Evolutionary conservation across 345 rosid genomes (phyloP).

Genomic region (Hibiscus syriacus): DNA sequence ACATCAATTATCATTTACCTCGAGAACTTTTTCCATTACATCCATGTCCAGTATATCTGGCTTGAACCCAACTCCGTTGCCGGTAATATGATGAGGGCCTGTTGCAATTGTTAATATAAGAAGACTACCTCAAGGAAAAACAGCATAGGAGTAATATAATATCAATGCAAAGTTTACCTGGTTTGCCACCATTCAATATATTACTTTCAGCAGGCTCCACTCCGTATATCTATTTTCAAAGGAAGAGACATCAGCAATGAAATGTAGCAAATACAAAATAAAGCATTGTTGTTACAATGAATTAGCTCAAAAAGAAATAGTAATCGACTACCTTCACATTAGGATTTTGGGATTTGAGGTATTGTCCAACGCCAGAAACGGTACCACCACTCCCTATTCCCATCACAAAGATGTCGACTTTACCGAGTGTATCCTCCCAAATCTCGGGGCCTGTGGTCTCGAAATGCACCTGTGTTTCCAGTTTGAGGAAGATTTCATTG

Average conservation of each 20-base stretch:
- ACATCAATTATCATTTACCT: constrained; percentile 29
- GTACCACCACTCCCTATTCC: constrained; percentile 99
- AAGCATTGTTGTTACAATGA: neutral
- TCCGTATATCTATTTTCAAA: constrained; percentile 67
- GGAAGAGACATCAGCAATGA: constrained; percentile 9
- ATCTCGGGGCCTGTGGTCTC: constrained; percentile 99
- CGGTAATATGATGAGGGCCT: constrained; percentile 97
- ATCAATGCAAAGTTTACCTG: constrained; percentile 38
- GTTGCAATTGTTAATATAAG: constrained; percentile 17
- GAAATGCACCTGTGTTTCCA: constrained; percentile 51
- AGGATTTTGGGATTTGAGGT: constrained; percentile 87
- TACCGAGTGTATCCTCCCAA: constrained; percentile 91
- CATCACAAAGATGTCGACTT: constrained; percentile 91
- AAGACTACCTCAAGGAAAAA: no score
- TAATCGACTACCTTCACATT: constrained; percentile 62
- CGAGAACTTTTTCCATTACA: constrained; percentile 84
- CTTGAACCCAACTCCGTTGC: constrained; percentile 95
- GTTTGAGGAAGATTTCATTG: neutral
- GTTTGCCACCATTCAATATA: constrained; percentile 88
- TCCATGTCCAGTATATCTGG: constrained; percentile 95
- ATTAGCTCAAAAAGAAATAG: neutral
- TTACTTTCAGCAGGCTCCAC: constrained; percentile 97
- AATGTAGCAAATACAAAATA: neutral
- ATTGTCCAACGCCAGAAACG: constrained; percentile 88
- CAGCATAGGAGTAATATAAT: no score